These are phyloP conservation scores for Bisporella sp. DNA, from an alignment of 2,329 filamentous ascomycete species.

Conservation along the genomic window DNA sequence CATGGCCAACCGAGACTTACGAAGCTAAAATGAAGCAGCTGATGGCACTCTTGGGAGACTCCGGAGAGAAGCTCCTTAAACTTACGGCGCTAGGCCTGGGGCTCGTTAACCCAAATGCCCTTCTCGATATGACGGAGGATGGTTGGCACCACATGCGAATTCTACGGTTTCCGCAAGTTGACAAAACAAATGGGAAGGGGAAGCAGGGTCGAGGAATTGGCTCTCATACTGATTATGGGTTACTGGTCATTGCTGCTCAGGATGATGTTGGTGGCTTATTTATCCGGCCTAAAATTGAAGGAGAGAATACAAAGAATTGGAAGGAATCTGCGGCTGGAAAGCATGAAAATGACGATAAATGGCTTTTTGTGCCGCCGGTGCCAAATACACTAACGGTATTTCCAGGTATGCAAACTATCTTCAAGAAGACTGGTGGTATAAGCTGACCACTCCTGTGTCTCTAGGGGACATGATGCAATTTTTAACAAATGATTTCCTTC, in stretches of 20 bases:
- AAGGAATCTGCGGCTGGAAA: conserved; percentile 36
- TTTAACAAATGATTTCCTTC: conserved; percentile 38
- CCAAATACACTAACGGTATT: conserved; percentile 41
- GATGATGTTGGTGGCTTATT: conserved; percentile 45
- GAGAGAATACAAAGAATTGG: conserved; percentile 40
- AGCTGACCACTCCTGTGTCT: neutral
- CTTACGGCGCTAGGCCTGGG: conserved; percentile 39
- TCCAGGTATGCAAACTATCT: conserved; percentile 29
- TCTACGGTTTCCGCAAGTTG: conserved; percentile 32
- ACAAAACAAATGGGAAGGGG: conserved; percentile 40
- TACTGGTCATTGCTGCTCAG: conserved; percentile 43
- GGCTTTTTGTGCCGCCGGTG: conserved; percentile 41
- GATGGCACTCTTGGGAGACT: conserved; percentile 33
- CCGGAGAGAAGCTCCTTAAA: conserved; percentile 38
- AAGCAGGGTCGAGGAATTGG: conserved; percentile 43
- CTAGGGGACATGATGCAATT: conserved; percentile 46
- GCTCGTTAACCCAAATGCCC: conserved; percentile 30
- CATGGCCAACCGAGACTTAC: conserved; percentile 39
- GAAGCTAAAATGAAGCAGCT: conserved; percentile 33
- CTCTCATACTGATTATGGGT: conserved; percentile 44
- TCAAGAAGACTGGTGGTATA: neutral
- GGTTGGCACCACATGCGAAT: conserved; percentile 46
- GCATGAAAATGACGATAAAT: conserved; percentile 37
- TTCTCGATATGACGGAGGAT: conserved; percentile 37
- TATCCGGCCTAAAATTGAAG: conserved; percentile 34